Evolutionary conservation across 1,284 basidiomycete species (phyloP).

Genomic region (Exobasidium rhododendri): DNA sequence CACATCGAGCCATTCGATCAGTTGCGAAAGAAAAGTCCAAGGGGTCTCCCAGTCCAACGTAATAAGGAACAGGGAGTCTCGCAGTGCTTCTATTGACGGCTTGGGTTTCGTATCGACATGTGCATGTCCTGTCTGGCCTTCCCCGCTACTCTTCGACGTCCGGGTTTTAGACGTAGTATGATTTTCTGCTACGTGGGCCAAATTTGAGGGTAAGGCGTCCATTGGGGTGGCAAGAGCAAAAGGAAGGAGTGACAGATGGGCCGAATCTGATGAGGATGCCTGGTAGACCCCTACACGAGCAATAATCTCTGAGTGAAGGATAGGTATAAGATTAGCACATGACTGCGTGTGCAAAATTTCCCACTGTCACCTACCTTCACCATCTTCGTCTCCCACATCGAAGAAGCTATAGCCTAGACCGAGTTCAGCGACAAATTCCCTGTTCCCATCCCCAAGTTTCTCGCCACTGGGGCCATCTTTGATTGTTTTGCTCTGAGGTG

Average conservation of each 20-base stretch:
- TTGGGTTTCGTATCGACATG: slow-evolving; percentile 10
- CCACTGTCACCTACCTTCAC: slow-evolving; percentile 31
- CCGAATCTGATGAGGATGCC: slow-evolving; percentile 72
- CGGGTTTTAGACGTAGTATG: neutral
- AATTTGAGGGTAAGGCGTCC: neutral
- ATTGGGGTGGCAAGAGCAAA: slow-evolving; percentile 70
- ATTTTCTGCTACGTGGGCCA: neutral
- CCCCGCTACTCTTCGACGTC: neutral
- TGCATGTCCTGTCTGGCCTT: neutral
- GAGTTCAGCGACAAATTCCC: slow-evolving; percentile 27
- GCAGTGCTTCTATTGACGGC: slow-evolving; percentile 58
- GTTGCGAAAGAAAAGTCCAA: slow-evolving; percentile 82
- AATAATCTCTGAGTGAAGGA: slow-evolving; percentile 20
- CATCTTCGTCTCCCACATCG: slow-evolving; percentile 46
- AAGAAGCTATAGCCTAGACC: slow-evolving; percentile 46
- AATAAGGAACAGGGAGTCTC: slow-evolving; percentile 79
- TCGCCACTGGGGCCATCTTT: too few species aligned
- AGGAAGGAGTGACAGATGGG: slow-evolving; percentile 74
- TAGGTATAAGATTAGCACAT: too few species aligned
- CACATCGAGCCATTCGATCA: slow-evolving; percentile 72
- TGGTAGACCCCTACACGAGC: slow-evolving; percentile 73
- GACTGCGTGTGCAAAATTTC: too few species aligned
- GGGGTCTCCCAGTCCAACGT: slow-evolving; percentile 94
- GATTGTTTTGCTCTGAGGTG: too few species aligned
- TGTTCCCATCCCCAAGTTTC: too few species aligned